Base-by-base conservation (phyloP, 306 rosid species). In the Begonia peltatifolia region DNA sequence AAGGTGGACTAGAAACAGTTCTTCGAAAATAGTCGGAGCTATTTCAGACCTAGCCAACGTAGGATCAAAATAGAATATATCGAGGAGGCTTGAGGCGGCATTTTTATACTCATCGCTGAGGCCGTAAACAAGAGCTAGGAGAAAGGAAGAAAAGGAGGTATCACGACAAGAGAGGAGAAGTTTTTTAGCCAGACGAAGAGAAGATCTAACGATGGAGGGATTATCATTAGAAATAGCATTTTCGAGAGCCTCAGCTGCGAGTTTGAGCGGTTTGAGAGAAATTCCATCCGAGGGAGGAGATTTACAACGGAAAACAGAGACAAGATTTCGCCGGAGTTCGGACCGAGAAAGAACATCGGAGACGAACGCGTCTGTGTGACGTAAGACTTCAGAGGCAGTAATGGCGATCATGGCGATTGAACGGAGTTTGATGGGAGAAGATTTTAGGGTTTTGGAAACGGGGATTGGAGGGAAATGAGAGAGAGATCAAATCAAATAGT, bases 21-120 rank as follows among this genome's bases (percentile, higher is more conserved):
- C 71, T 12, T 84, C 84, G 64, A 79, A 87, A 10, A 88, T 72
- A n/a, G 9, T 2, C 2, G 96, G 84, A 3, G 94, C 84, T 42
- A 88, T 55, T 53, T 88, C 93, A 1, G 76, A 75, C 23, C 96
- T 65, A 12, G 93, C 80, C 15, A 76, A 71, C 6, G 79, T 61
- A 49, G 94, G 86, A 47, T 55, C 62, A 5, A 66, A 50, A 18
- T 47, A 43, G 69, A 84, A 88, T 53, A 84, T 49, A 43, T 56
- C 68, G 44, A 88, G 77, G 64, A 88, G 69, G 51, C 57, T 14
- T 10, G 67, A 41, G 51, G 93, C 79, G 42, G 93, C 73, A 16
- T 81, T 67, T 15, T 53, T 25, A 1, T 53, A 66, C 17, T 68
- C 78, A 64, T 67, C 60, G 3, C 52, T n/a, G 71, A 84, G 82